Evolutionary conservation across 148 eudicot species (phyloP), one percentile per base, ranked within the genome.

Genomic region (Silene latifolia): DNA sequence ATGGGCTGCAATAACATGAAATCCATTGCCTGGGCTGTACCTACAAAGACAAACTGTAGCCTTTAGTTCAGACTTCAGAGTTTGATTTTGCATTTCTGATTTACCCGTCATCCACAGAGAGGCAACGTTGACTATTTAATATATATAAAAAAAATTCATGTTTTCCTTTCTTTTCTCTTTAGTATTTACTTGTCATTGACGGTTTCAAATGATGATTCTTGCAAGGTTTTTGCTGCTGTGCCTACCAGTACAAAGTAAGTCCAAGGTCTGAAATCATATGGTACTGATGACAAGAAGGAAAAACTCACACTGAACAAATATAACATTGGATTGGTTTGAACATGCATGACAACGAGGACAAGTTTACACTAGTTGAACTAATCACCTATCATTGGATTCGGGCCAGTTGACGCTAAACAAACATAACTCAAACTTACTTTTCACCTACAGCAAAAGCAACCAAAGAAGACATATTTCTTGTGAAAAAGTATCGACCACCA

Each of bases 391-490:
- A 32, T 32, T 32, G 35, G 35, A 32, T 32, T 32, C 35, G 3
- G 35, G 35, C 5, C 35, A 32, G 35, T 32, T 32, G 13, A 61
- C 4, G 32, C 11, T 39, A 59, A 65, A 71, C 62, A 59, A 76
- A 60, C 42, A 21, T 20, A 18, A 51, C 19, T 74, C 35, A 44
- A 32, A 81, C 96, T 90, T 84, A 94, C 98, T 89, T 90, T 84
- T 90, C 87, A 61, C 98, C 98, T 74, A 94, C 75, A 35, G 97
- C 92, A 79, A 94, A 94, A 64, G 98, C 98, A 83, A 94, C 93
- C 90, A 94, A 76, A 73, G 90, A 91, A 69, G 98, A 94, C 97
- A 94, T 94, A 84, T 94, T 94, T 81, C 97, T 83, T 9, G 98
- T 94, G 73, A 91, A 91, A 61, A 94, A 90, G 83, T 94, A 94